phyloP scores from a whole-genome alignment of 306 rosid genomes.

The Myrica gale region DNA sequence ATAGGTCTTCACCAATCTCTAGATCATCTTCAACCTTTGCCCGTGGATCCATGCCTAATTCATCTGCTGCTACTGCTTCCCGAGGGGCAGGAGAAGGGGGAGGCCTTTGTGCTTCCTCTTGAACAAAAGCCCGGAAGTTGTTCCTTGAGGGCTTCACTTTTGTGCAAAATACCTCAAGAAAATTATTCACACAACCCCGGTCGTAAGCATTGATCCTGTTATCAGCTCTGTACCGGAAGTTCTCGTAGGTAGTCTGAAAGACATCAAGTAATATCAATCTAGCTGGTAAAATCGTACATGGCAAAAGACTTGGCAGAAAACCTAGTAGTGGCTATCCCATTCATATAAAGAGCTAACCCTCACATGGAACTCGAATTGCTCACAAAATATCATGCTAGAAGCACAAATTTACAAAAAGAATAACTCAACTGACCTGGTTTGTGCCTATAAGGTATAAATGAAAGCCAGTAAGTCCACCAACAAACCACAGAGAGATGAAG shows the following conservation, averaged over 20 bases:
- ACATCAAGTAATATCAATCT: background rate
- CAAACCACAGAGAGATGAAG: slow-evolving; percentile 86
- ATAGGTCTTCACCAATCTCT: slow-evolving; percentile 82
- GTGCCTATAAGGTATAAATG: slow-evolving; percentile 85
- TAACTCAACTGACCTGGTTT: slow-evolving; percentile 68
- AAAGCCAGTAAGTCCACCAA: slow-evolving; percentile 92
- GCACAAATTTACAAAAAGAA: slow-evolving; percentile 23
- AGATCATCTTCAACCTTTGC: slow-evolving; percentile 87
- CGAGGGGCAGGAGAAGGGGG: slow-evolving; percentile 34
- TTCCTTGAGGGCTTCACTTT: slow-evolving; percentile 72
- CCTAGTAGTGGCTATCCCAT: no score
- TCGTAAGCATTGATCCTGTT: slow-evolving; percentile 68
- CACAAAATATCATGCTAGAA: slow-evolving; percentile 24
- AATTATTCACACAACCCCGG: slow-evolving; percentile 71
- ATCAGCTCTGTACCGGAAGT: slow-evolving; percentile 81
- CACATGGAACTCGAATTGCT: slow-evolving; percentile 10
- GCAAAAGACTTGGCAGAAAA: background rate
- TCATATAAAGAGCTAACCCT: background rate
- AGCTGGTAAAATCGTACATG: slow-evolving; percentile 20
- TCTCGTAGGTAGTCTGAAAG: slow-evolving; percentile 87
- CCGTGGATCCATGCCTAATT: slow-evolving; percentile 60
- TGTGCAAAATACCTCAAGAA: slow-evolving; percentile 79
- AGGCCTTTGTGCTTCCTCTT: slow-evolving; percentile 65
- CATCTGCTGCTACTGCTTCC: slow-evolving; percentile 51
- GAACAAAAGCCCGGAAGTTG: slow-evolving; percentile 70